phyloP scores from a whole-genome alignment of 352 stramenopile genomes.

The Globisporangium paroecandrum region DNA sequence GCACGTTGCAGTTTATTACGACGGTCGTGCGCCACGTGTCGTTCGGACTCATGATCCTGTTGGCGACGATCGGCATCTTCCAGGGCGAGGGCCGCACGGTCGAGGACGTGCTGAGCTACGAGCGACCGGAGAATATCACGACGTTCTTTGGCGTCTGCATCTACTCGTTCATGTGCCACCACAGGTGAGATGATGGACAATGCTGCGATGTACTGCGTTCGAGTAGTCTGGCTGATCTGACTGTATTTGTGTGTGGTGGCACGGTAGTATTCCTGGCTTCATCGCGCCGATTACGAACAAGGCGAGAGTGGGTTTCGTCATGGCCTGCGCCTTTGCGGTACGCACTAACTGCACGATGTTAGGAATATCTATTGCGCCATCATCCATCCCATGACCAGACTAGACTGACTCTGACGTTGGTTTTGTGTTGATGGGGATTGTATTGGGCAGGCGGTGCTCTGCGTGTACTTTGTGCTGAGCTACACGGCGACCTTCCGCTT shows the following conservation, averaged over 20 bases:
- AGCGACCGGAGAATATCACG: constrained; percentile 65
- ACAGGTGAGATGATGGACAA: constrained; percentile 45
- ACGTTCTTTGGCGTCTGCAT: constrained; percentile 88
- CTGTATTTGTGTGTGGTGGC: not conserved
- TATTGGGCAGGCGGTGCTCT: constrained; percentile 53
- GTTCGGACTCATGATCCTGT: constrained; percentile 81
- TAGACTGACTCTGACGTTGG: not conserved
- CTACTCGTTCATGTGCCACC: constrained; percentile 90
- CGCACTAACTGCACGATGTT: constrained; percentile 9
- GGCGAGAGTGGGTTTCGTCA: constrained; percentile 57
- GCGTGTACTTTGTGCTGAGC: constrained; percentile 79
- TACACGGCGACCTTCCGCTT: constrained; percentile 80
- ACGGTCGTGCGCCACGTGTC: constrained; percentile 81
- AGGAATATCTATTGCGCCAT: not conserved
- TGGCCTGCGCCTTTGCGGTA: constrained; percentile 69
- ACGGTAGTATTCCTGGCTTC: constrained; percentile 70
- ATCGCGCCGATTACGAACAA: constrained; percentile 83
- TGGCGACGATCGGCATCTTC: constrained; percentile 67
- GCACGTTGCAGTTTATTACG: constrained; percentile 67
- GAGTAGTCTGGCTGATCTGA: not conserved
- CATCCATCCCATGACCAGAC: not conserved
- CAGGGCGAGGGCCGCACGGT: constrained; percentile 57
- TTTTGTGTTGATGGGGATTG: not conserved
- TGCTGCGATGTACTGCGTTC: not conserved
- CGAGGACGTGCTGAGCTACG: constrained; percentile 67